Percentiles rank a stretch among this genome's conserved stretches.
Evolutionary conservation across 139 green algal species (phyloP).

Genomic region (Tetraselmis chui): DNA sequence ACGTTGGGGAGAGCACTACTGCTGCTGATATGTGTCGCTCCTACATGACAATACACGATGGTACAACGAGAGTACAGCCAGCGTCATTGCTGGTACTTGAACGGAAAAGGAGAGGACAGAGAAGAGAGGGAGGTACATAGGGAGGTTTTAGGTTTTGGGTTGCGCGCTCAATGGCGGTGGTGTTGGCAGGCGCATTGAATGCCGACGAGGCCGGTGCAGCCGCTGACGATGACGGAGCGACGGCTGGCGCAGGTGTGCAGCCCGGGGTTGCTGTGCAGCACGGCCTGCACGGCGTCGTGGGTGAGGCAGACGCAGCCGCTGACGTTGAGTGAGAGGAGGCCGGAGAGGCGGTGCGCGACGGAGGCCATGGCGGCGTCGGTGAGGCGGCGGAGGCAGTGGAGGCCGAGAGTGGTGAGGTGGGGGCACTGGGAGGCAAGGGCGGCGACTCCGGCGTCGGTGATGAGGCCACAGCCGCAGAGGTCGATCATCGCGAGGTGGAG

Average conservation of each 20-base stretch:
- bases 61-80: too few species aligned
- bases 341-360: conserved; percentile 7
- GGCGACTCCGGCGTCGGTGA: conserved; percentile 18
- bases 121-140: too few species aligned
- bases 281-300: conserved; percentile 18
- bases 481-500: conserved; percentile 16
- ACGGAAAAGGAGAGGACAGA: too few species aligned
- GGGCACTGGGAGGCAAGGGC: conserved; percentile 19
- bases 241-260: conserved; percentile 23
- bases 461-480: conserved; percentile 25
- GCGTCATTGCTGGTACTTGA: too few species aligned
- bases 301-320: conserved; percentile 22
- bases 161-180: too few species aligned
- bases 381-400: conserved; percentile 29
- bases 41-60: too few species aligned
- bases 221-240: conserved; percentile 24
- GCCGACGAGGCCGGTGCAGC: conserved; percentile 13
- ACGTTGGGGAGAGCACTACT: too few species aligned
- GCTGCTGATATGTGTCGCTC: too few species aligned
- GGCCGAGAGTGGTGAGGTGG: conserved; percentile 14
- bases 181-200: conserved; percentile 20
- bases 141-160: too few species aligned
- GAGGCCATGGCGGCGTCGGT: conserved; percentile 28
- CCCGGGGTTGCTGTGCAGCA: conserved; percentile 21
- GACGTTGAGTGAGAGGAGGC: conserved; percentile 30